Base-by-base conservation (phyloP, 352 stramenopile genomes). In the Phytophthora pseudosyringae region DNA sequence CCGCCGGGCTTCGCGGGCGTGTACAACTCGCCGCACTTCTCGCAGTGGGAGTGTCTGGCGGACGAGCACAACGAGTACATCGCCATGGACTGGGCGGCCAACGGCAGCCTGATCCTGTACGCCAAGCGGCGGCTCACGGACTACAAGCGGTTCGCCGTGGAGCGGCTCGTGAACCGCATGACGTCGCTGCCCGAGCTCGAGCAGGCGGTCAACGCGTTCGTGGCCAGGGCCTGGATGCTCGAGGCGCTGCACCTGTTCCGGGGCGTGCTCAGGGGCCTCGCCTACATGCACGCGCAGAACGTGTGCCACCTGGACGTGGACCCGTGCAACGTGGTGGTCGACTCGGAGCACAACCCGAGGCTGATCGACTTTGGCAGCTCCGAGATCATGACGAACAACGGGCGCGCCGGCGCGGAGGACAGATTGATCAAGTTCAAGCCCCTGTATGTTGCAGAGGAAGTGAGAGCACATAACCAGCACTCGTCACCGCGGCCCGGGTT, bases 311-410 rank as follows among this genome's bases (percentile, higher is more conserved):
- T 95, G 36, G 86, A 95, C 44, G 71, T 95, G 10, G 85, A 95
- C 44, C 83, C 83, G 53, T 89, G 81, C 71, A 93, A 93, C 63
- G 67, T 95, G 16, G 82, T 93, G 16, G 85, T 95, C 12, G 84
- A 95, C 41, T 26, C 47, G 0, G 62, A 72, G 6, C 67, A 68
- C 21, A 83, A 76, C 9, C 78, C 83, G 39, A 78, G 83, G 16
- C 71, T 95, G 25, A 89, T 93, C 18, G 86, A 95, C 65, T 95
- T 92, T 69, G 86, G 86, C 35, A 93, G 85, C 71, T 87, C 79
- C 11, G 79, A 89, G 71, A 86, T 90, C 71, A 89, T 91, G 81
- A 78, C 72, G 8, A 81, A 86, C 54, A 81, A 88, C 46, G 81
- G 83, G 32, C 52, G 73, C n/a, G 85, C 81, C 0, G 82, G 85